Evolutionary conservation across 106 monocot species (phyloP), one percentile per base, ranked within the genome.

Genomic region (Xerophyta viscosa): DNA sequence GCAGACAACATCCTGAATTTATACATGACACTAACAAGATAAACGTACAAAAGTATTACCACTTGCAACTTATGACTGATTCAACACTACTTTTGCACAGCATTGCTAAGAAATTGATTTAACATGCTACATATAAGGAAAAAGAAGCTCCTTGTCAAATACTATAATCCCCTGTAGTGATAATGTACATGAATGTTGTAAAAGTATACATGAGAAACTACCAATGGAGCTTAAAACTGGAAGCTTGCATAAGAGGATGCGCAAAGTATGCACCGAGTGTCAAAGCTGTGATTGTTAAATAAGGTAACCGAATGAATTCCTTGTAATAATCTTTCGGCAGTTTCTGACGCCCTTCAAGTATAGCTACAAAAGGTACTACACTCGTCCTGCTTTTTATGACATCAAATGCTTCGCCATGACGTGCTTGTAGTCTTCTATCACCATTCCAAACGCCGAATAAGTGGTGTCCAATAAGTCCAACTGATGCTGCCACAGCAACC

Each of bases 361-460:
- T 79, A 25, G 88, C 96, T 20, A 76, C 84, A 62, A 96, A 89
- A 43, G 88, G 96, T 48, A 86, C 27, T 9, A 79, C 36, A 26
- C 94, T 96, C 21, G 94, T 96, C 71, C 84, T 47, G 48, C 75
- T 71, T 65, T 74, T 96, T 25, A 96, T 8, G 22, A 39, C 56
- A 45, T 76, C 66, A 51, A 88, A 96, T 21, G 85, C 72, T 47
- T 82, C 75, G 1, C 84, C 88, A 54, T 96, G 66, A 0, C 84
- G 62, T 19, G 53, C 30, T 27, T 63, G 63, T 48, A 96, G 65
- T 43, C 88, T 71, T 42, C 94, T 60, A 66, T 96, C 94, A 22
- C 94, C 94, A 63, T 96, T 96, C 94, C 94, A 96, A 43, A 77
- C 88, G 3, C 94, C 94, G 54, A 88, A 96, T 15, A 96, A 58